Evolutionary conservation across 352 stramenopile genomes (phyloP), one percentile per base, ranked within the genome.

Genomic region (Elongisporangium senticosum): DNA sequence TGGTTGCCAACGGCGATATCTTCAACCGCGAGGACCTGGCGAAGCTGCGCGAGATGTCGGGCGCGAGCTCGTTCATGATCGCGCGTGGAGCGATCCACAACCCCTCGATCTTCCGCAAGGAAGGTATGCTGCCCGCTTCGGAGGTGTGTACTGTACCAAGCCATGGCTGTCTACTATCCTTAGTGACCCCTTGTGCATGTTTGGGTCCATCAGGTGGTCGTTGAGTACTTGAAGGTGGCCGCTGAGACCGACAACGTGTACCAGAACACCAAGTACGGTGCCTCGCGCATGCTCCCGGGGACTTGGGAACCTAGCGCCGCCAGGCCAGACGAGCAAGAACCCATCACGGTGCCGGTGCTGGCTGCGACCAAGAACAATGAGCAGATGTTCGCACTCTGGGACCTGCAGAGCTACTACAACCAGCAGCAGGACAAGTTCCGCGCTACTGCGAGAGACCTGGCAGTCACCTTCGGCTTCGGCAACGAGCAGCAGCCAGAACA

Each of bases 211-310:
- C 58, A 79, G 69, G 72, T 78, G 13, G 78, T 89, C 17, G 55
- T 73, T 1, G 78, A 86, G 47, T 95, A 93, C 63, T 65, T 95
- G n/a, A 75, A 79, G 52, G 70, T 76, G 40, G 73, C 82, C 0
- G 86, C 83, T 7, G 83, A 93, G 72, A 86, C 72, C 3, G 87
- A 96, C 74, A 95, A 95, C 48, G 77, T 93, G 52, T 95, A 83
- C 53, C 84, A 94, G 55, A 97, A 96, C 72, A 90, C 86, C 61
- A 97, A 97, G 77, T 97, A 97, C 79, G 93, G 79, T 40, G 62
- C 95, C 28, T 88, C 74, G 58, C 79, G 86, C 23, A 95, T 95
- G 86, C 65, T 95, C 20, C 83, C 86, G 21, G 74, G 67, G 57
- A 91, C 86, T 47, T 69, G 71, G 22, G 77, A 89, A n/a, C 15